These are phyloP conservation scores for Neospermospora avenae DNA, from an alignment of 2,329 filamentous ascomycete genomes.

Conservation along the genomic window DNA sequence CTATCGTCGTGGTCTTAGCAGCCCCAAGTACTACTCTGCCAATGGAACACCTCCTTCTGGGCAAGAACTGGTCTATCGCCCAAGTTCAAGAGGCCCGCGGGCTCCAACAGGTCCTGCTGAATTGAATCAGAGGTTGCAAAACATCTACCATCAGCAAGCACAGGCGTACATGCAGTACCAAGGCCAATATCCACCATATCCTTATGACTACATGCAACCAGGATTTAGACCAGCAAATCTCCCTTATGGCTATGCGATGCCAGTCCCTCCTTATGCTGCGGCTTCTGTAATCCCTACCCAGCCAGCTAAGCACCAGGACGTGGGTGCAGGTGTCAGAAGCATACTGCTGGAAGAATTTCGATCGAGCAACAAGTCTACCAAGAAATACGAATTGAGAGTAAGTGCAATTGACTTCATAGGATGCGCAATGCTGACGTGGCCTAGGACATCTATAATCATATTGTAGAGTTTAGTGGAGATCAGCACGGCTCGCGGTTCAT, in stretches of 20 bases:
- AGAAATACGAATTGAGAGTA: conserved; percentile 75
- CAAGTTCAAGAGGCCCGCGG: conserved; percentile 30
- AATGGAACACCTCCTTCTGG: conserved; percentile 29
- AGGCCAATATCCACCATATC: conserved; percentile 38
- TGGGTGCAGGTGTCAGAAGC: conserved; percentile 59
- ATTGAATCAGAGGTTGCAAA: conserved; percentile 31
- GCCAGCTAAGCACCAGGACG: conserved; percentile 35
- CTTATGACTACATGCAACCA: conserved; percentile 39
- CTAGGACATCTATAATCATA: conserved; percentile 76
- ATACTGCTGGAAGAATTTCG: conserved; percentile 77
- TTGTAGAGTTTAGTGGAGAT: conserved; percentile 94
- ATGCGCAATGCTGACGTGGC: neutral
- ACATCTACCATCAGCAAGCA: conserved; percentile 28
- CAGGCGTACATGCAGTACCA: conserved; percentile 38
- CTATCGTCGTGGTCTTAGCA: conserved; percentile 32
- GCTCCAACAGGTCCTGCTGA: conserved; percentile 28
- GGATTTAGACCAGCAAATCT: conserved; percentile 37
- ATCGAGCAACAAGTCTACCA: conserved; percentile 66
- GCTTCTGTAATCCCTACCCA: conserved; percentile 29
- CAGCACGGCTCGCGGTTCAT: conserved; percentile 96
- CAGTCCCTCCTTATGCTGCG: conserved; percentile 28
- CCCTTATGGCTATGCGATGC: conserved; percentile 37
- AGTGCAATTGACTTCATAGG: neutral
- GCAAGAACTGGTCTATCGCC: conserved; percentile 30
- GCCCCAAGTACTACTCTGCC: conserved; percentile 32